Conservation (phyloP, 2,329 filamentous ascomycete genomes). For the Helicocarpus griseus region DNA sequence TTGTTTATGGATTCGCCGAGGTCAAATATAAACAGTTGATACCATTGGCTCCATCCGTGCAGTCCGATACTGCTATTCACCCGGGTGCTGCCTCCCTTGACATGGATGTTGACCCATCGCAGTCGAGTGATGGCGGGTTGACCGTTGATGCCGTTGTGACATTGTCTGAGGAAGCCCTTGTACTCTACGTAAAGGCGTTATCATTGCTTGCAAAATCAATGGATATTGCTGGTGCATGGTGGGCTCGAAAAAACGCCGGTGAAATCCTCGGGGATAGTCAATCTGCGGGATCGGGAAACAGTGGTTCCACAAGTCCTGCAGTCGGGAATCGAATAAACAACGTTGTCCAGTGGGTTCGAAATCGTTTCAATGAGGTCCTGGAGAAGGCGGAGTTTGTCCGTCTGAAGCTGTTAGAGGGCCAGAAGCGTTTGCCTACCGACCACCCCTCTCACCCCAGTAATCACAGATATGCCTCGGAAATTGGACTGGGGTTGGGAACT, state of each 20-base stretch:
- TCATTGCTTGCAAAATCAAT: constrained; percentile 86
- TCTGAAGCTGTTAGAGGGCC: constrained; percentile 74
- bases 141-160: constrained; percentile 78
- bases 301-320: constrained; percentile 40
- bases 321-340: constrained; percentile 69
- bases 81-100: constrained; percentile 20
- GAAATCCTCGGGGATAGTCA: constrained; percentile 43
- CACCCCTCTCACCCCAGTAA: constrained; percentile 78
- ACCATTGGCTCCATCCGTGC: constrained; percentile 64
- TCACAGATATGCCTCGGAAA: constrained; percentile 50
- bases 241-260: constrained; percentile 65
- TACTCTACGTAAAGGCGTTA: constrained; percentile 91
- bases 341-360: constrained; percentile 90
- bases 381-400: constrained; percentile 96
- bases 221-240: constrained; percentile 91
- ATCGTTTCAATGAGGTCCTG: constrained; percentile 90
- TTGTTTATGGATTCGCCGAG: constrained; percentile 94
- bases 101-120: constrained; percentile 29
- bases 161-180: constrained; percentile 86
- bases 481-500: constrained; percentile 49
- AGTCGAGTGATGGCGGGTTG: constrained; percentile 63
- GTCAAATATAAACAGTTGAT: constrained; percentile 98
- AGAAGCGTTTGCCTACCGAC: constrained; percentile 70
- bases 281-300: constrained; percentile 31
- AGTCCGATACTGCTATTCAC: constrained; percentile 24